Base-by-base conservation (phyloP, 345 rosid species). In the Eucalyptus sp. region DNA sequence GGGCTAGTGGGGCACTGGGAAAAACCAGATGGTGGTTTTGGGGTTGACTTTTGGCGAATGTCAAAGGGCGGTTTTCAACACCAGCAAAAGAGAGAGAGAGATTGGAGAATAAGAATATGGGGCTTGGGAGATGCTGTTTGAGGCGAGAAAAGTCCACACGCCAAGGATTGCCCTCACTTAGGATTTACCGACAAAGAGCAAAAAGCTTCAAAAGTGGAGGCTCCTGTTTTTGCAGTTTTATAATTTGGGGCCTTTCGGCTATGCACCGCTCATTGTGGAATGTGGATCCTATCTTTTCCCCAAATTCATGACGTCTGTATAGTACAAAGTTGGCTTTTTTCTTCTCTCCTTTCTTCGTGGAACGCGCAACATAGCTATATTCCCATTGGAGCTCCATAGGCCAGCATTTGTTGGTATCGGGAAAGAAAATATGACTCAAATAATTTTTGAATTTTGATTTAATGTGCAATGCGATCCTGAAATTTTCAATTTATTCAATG, bases 11-110 rank as follows among this genome's bases (percentile, higher is more conserved):
- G 46, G 81, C 81, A 71, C 81, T 37, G 3, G 46, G 81, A 71
- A 71, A 18, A 71, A 71, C 93, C 91, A 89, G 90, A 90, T 52
- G 52, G 48, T 62, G 96, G 93, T 86, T 93, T 92, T 50, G 89
- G 93, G 46, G 95, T 95, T 96, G 98, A 96, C 98, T 87, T 93
- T 46, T 0, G 0, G 0, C 3, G 18, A 86, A 31, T 93, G 96
- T 95, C 96, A 97, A 96, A 95, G 91, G 92, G 51, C 16, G 83
- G 25, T 49, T 86, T 12, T 49, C 22, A 58, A 4, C 44, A 17
- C 33, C 8, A 14, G 9, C 16, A n/a, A 60, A 7, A 10, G 13
- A 60, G 27, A 58, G 11, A 58, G 22, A 58, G n/a, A 58, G 29
- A 31, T 9, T n/a, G 16, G 44, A 41, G 22, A 22, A 33, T 33